Percentiles rank a stretch among this genome's conserved stretches.
phyloP scores from a whole-genome alignment of 2,329 filamentous ascomycete genomes.

The Fusarium albosuccineum region DNA sequence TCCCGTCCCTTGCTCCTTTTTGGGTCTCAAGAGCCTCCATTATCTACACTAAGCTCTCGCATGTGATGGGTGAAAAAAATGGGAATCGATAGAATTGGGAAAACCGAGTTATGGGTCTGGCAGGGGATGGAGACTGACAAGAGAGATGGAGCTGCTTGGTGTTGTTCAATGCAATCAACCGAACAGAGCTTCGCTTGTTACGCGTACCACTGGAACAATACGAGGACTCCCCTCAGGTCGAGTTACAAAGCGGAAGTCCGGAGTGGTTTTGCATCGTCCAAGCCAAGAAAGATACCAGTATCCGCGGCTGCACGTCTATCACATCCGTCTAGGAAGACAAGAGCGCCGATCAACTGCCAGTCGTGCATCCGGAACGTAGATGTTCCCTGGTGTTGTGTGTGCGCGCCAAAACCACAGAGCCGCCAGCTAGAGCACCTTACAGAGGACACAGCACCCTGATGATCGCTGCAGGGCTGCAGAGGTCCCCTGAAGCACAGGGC shows the following conservation, averaged over 20 bases:
- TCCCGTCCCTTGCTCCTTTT: conserved; percentile 17
- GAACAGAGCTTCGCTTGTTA: conserved; percentile 10
- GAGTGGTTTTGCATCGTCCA: conserved; percentile 2
- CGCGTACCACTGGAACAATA: conserved; percentile 29
- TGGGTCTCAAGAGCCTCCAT: conserved; percentile 29
- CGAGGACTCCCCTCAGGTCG: not conserved
- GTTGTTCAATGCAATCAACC: conserved; percentile 7
- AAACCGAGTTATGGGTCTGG: conserved; percentile 13
- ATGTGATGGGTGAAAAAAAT: conserved; percentile 32
- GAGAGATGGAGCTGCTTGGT: conserved; percentile 4
- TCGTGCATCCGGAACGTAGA: conserved; percentile 26
- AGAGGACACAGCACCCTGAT: conserved; percentile 17
- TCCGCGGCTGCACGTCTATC: conserved; percentile 28
- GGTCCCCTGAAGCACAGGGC: conserved; percentile 41
- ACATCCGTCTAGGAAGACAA: conserved; percentile 20
- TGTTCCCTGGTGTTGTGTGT: conserved; percentile 15
- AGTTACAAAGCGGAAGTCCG: not conserved
- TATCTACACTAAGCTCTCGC: conserved; percentile 20
- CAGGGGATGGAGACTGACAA: not conserved
- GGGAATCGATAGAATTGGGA: conserved; percentile 6
- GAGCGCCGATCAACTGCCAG: conserved; percentile 40
- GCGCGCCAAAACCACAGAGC: conserved; percentile 3
- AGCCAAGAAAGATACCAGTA: conserved; percentile 12
- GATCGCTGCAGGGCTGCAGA: conserved; percentile 41
- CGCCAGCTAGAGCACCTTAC: not conserved